Percentiles rank a stretch among this genome's conserved stretches.
These are phyloP conservation scores for Kodamaea suecica DNA, from an alignment of 1,139 yeast species.

Conservation along the genomic window DNA sequence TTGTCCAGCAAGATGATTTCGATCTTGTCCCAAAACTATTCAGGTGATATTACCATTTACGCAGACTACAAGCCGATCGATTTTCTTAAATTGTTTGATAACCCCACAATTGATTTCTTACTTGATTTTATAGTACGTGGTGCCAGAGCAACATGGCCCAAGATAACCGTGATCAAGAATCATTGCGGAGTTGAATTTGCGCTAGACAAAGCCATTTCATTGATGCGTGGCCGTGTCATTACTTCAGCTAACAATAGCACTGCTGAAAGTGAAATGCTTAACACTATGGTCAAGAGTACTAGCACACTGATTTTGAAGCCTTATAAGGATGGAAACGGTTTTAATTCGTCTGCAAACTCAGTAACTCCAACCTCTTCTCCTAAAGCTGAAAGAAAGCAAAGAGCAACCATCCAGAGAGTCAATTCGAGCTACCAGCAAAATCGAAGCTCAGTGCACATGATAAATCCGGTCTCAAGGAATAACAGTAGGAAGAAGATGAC, in stretches of 20 bases:
- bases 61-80: conserved; percentile 68
- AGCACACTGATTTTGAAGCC: conserved; percentile 8
- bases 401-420: conserved; percentile 8
- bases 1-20: conserved; percentile 70
- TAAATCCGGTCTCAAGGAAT: conserved; percentile 13
- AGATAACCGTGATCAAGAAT: conserved; percentile 74
- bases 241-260: conserved; percentile 25
- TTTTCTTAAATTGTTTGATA: conserved; percentile 60
- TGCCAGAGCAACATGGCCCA: conserved; percentile 92
- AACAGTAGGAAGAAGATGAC: conserved; percentile 8
- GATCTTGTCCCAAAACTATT: conserved; percentile 77
- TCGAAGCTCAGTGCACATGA: conserved; percentile 27
- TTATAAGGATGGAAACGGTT: background rate
- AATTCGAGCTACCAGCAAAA: conserved; percentile 14
- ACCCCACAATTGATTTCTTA: conserved; percentile 77
- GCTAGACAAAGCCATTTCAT: conserved; percentile 71
- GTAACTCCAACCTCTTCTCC: conserved; percentile 9
- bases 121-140: conserved; percentile 75
- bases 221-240: conserved; percentile 64
- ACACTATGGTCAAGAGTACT: conserved; percentile 6
- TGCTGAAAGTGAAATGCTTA: conserved; percentile 4
- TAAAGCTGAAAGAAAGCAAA: conserved; percentile 3
- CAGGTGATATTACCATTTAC: conserved; percentile 89
- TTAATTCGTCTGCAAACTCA: conserved; percentile 3
- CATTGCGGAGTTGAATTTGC: conserved; percentile 90